Evolutionary conservation across 2,329 filamentous ascomycete species (phyloP), one percentile per base, ranked within the genome.

Genomic region (Fusarium bulbicola): DNA sequence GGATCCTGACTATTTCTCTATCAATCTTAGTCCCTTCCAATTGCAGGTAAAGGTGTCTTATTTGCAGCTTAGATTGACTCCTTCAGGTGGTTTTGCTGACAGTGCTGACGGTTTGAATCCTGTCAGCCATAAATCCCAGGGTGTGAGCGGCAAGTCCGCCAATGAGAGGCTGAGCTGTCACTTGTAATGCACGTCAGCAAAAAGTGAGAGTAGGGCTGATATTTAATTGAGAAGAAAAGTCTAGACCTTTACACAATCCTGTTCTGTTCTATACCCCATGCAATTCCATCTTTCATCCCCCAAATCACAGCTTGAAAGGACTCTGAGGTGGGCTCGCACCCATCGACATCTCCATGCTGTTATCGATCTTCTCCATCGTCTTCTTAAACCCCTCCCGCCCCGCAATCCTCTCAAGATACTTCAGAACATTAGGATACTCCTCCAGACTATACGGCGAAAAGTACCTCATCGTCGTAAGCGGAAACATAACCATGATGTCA

Each of bases 401-500:
- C 0, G 81, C 80, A 15, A 88, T 76, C 7, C 86, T 80, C 73
- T 82, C 63, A 36, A 90, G 74, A 68, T 86, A 90, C 2, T 68
- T 73, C 37, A 89, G 54, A 11, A 90, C 81, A 52, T 82, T 82
- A 3, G 78, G 71, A 70, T 87, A 86, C 2, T 74, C 78, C 5
- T 66, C 72, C 54, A 90, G 70, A 56, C 83, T 81, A 49, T 81
- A 82, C 3, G 84, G 83, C 30, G 80, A 79, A 71, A 89, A 91
- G 54, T 83, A 82, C 21, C 91, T 83, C 84, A 89, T 86, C 5
- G 90, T 92, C 2, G 90, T 91, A 39, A 93, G 80, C 20, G 84
- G 83, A 75, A 87, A 92, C 1, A 91, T 84, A 9, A 81, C 82
- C 89, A 93, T 92, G 43, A 92, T 83, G 79, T 93, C 92, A 3